phyloP scores from a whole-genome alignment of 1,284 basidiomycete genomes.

The Peniophora sp. region DNA sequence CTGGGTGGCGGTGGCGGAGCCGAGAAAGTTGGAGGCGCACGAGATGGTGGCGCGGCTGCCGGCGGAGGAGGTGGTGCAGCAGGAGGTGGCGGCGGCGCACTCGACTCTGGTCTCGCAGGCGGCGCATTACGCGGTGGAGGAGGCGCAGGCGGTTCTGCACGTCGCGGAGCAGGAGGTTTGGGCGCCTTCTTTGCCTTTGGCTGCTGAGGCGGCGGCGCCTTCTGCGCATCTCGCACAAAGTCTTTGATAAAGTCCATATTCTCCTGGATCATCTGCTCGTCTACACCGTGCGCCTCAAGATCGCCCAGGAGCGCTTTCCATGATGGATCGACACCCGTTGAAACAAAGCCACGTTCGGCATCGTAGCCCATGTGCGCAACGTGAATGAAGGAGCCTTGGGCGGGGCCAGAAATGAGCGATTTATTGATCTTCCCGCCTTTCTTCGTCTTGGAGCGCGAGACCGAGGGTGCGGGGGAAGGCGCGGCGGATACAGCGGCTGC shows the following conservation, averaged over 20 bases:
- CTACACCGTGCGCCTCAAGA: conserved; percentile 67
- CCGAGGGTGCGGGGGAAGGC: conserved; percentile 24
- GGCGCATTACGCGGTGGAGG: conserved; percentile 9
- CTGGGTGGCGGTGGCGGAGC: conserved; percentile 28
- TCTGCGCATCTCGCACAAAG: conserved; percentile 62
- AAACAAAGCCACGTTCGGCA: conserved; percentile 78
- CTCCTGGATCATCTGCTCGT: conserved; percentile 52
- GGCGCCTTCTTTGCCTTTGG: conserved; percentile 35
- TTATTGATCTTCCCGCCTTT: conserved; percentile 77
- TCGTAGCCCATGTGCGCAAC: conserved; percentile 96
- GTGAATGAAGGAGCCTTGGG: conserved; percentile 77
- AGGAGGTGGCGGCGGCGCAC: conserved; percentile 24
- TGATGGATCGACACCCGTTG: conserved; percentile 85
- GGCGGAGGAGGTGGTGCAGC: conserved; percentile 13
- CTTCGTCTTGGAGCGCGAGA: conserved; percentile 58
- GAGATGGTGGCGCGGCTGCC: conserved; percentile 21
- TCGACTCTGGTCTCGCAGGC: no score
- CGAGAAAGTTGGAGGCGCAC: conserved; percentile 20
- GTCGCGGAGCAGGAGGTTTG: conserved; percentile 27
- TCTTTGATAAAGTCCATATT: conserved; percentile 89
- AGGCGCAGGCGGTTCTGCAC: conserved; percentile 12
- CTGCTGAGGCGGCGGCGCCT: conserved; percentile 19
- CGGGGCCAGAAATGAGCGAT: conserved; percentile 83
- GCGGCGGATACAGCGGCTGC: neutral
- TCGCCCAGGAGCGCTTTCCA: conserved; percentile 79